Conservation (phyloP, 208 protist genomes). For the Phytomonas francai region DNA sequence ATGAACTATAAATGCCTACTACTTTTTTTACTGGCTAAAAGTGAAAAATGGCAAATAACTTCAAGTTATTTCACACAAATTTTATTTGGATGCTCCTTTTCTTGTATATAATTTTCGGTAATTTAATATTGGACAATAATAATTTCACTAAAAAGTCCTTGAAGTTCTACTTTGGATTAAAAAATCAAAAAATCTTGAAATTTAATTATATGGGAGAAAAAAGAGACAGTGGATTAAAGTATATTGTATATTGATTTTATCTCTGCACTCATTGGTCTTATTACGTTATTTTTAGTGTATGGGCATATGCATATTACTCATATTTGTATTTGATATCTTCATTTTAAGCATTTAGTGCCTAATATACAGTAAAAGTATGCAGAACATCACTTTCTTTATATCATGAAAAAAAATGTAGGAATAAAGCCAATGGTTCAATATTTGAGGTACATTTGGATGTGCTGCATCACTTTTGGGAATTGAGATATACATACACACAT, state of each 20-base stretch:
- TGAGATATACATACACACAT: neutral
- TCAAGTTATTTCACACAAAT: constrained; percentile 1
- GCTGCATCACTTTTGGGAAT: neutral
- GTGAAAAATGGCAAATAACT: too few species aligned
- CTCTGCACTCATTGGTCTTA: neutral
- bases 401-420: constrained; percentile 3
- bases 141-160: neutral
- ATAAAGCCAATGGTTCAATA: neutral
- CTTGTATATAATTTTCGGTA: neutral
- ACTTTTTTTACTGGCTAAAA: neutral
- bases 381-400: neutral
- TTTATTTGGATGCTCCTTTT: neutral
- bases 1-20: neutral
- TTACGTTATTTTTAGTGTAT: neutral
- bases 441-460: constrained; percentile 1
- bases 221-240: neutral
- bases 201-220: neutral
- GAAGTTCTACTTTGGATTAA: neutral
- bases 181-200: neutral
- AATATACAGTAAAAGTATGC: neutral
- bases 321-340: neutral
- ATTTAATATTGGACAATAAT: neutral
- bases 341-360: neutral
- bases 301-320: neutral
- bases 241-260: too few species aligned